Evolutionary conservation across 2,329 filamentous ascomycete species (phyloP).

Genomic region (Celoporthe dispersa): DNA sequence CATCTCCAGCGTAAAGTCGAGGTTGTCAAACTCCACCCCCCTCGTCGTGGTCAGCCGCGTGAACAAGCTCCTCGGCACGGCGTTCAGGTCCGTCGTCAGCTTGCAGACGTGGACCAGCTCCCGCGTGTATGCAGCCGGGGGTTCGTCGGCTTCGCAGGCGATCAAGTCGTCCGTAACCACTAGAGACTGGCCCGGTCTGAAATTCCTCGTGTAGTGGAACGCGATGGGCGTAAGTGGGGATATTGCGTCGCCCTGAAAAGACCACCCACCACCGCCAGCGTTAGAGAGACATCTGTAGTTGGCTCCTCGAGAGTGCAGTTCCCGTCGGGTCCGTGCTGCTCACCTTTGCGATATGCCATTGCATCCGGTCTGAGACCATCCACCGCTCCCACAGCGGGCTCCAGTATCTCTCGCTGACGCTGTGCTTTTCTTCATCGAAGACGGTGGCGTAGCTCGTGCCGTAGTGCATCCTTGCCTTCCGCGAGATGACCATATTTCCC

Average conservation of each 20-base stretch:
- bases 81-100: slow-evolving; percentile 77
- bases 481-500: slow-evolving; percentile 77
- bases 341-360: slow-evolving; percentile 83
- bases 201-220: slow-evolving; percentile 86
- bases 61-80: slow-evolving; percentile 74
- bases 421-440: slow-evolving; percentile 77
- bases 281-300: background rate
- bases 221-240: slow-evolving; percentile 76
- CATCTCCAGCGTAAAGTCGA: slow-evolving; percentile 85
- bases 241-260: slow-evolving; percentile 68
- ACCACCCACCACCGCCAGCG: background rate
- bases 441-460: slow-evolving; percentile 82
- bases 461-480: slow-evolving; percentile 76
- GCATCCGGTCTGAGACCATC: slow-evolving; percentile 85
- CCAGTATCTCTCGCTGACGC: slow-evolving; percentile 76
- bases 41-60: slow-evolving; percentile 77
- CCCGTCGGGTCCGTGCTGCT: slow-evolving; percentile 28
- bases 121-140: slow-evolving; percentile 62
- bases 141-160: slow-evolving; percentile 71
- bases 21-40: slow-evolving; percentile 79
- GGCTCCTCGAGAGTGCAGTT: background rate
- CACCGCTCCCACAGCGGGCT: slow-evolving; percentile 78
- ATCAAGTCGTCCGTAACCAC: slow-evolving; percentile 82
- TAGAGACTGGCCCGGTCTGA: slow-evolving; percentile 76
- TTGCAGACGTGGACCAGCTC: slow-evolving; percentile 76